phyloP scores from a whole-genome alignment of 2,329 filamentous ascomycete species.

The Thielaviopsis punctulata region DNA sequence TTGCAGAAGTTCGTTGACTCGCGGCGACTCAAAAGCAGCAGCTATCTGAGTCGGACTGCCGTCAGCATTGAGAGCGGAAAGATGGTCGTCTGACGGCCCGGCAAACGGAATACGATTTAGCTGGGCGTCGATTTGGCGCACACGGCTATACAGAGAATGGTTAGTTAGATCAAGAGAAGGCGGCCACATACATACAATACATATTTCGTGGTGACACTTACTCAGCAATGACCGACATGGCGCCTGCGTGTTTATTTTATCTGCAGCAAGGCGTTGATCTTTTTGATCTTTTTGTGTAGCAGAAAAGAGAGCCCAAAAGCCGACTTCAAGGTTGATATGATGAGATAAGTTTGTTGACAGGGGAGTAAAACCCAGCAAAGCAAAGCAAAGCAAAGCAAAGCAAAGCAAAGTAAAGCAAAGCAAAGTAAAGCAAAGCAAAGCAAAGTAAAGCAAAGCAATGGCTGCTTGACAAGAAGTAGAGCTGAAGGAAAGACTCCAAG shows the following conservation, averaged over 20 bases:
- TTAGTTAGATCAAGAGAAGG: background rate
- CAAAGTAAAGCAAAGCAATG: too few relatives aligned
- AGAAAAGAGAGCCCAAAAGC: background rate
- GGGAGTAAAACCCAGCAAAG: too few relatives aligned
- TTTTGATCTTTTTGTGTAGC: background rate
- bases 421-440: too few relatives aligned
- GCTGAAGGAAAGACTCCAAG: too few relatives aligned
- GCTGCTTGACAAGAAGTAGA: too few relatives aligned
- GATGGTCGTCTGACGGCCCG: constrained; percentile 17
- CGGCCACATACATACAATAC: background rate
- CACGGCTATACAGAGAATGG: constrained; percentile 28
- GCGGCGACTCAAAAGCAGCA: constrained; percentile 29
- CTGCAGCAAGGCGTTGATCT: background rate
- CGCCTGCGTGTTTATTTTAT: constrained; percentile 2
- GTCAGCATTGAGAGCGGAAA: constrained; percentile 23
- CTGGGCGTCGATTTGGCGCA: constrained; percentile 46
- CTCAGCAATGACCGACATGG: constrained; percentile 32
- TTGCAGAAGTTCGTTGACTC: constrained; percentile 44
- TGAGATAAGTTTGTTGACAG: too few relatives aligned
- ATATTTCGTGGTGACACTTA: constrained; percentile 17
- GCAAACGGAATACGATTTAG: constrained; percentile 43
- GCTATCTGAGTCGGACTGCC: constrained; percentile 22
- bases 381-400: too few relatives aligned
- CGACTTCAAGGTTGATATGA: background rate
- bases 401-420: too few relatives aligned